Evolutionary conservation across 257 asterid species (phyloP).

Genomic region (Leonotis leonurus): DNA sequence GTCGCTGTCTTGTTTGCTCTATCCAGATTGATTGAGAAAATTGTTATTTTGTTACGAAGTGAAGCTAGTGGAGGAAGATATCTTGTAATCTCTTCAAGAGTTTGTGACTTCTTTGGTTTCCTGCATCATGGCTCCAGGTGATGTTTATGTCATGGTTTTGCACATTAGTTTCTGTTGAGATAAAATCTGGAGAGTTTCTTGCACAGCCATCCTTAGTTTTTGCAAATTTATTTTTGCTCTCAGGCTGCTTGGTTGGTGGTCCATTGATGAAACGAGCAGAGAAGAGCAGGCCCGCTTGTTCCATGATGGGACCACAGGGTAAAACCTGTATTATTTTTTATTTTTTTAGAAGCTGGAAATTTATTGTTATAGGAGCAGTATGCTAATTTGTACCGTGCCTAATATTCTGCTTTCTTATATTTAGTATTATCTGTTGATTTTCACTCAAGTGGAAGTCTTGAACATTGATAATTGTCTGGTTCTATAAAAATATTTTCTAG

Average conservation of each 20-base stretch:
- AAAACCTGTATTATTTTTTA: slow-evolving; percentile 12
- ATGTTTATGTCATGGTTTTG: slow-evolving; percentile 7
- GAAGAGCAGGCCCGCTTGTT: slow-evolving; percentile 87
- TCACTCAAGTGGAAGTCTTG: too few relatives aligned
- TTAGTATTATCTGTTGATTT: too few relatives aligned
- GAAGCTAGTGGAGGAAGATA: slow-evolving; percentile 60
- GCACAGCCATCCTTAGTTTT: slow-evolving; percentile 8
- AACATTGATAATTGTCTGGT: too few relatives aligned
- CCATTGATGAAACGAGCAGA: slow-evolving; percentile 89
- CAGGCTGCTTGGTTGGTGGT: slow-evolving; percentile 99
- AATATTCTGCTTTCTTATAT: too few relatives aligned
- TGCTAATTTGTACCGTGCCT: slow-evolving; percentile 4
- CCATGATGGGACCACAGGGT: slow-evolving; percentile 73
- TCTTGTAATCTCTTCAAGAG: slow-evolving; percentile 54
- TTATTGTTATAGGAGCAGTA: too few relatives aligned
- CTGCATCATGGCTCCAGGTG: slow-evolving; percentile 95
- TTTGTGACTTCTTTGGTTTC: slow-evolving; percentile 70
- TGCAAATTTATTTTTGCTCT: slow-evolving; percentile 3
- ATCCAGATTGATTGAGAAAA: slow-evolving; percentile 64
- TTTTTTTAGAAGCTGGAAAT: neutral
- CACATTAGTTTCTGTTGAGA: neutral
- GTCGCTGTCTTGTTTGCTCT: slow-evolving; percentile 66
- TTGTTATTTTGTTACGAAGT: slow-evolving; percentile 51
- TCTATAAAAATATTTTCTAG: too few relatives aligned
- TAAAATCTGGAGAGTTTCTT: neutral